phyloP scores from a whole-genome alignment of 1,284 basidiomycete species.

The Moesziomyces aphidis region DNA sequence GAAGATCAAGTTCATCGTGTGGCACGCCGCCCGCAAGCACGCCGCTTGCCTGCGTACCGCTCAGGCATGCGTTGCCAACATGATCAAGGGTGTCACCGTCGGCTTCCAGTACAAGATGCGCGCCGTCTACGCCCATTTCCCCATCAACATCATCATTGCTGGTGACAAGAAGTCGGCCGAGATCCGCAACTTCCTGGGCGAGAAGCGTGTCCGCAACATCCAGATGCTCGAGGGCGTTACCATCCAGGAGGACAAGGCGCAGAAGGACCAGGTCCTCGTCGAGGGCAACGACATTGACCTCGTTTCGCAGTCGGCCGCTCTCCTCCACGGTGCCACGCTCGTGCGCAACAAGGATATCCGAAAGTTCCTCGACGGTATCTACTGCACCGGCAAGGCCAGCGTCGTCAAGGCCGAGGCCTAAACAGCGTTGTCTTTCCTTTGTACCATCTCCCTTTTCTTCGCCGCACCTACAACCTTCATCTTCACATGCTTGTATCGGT shows the following conservation, averaged over 20 bases:
- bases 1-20: conserved; percentile 91
- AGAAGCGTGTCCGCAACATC: conserved; percentile 91
- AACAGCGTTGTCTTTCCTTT: conserved; percentile 57
- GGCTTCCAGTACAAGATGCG: conserved; percentile 95
- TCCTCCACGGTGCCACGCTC: conserved; percentile 66
- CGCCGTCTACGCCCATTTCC: conserved; percentile 98
- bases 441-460: conserved; percentile 3
- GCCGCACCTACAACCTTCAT: conserved; percentile 4
- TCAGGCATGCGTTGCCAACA: conserved; percentile 93
- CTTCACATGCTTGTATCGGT: conserved; percentile 11
- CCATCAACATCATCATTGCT: conserved; percentile 98
- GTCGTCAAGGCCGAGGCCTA: conserved; percentile 73
- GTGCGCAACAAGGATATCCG: conserved; percentile 71
- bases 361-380: conserved; percentile 75
- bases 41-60: conserved; percentile 97
- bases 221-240: conserved; percentile 90
- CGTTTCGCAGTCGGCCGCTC: conserved; percentile 67
- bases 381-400: conserved; percentile 83
- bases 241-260: conserved; percentile 88
- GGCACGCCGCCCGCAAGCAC: conserved; percentile 98
- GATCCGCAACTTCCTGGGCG: conserved; percentile 98
- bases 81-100: conserved; percentile 87
- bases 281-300: conserved; percentile 72
- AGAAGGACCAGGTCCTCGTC: conserved; percentile 79
- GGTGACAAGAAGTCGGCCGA: conserved; percentile 82